Percentiles rank a stretch among this genome's conserved stretches.
phyloP scores from a whole-genome alignment of 2,329 filamentous ascomycete species.

The Apiospora rasikravindrae region DNA sequence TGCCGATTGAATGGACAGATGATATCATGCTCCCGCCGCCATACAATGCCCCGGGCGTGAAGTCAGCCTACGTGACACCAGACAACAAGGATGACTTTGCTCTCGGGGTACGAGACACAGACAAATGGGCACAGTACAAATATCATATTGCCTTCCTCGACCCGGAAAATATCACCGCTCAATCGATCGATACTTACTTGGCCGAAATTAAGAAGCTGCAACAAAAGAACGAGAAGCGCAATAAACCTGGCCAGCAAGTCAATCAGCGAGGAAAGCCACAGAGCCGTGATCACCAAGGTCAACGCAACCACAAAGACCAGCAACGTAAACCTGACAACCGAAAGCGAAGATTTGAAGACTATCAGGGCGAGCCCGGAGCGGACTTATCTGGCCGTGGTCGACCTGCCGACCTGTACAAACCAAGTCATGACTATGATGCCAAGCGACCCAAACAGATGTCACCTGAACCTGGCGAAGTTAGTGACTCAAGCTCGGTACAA shows the following conservation, averaged over 20 bases:
- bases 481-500: slow-evolving; percentile 18
- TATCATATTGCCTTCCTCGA: slow-evolving; percentile 36
- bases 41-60: slow-evolving; percentile 37
- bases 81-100: slow-evolving; percentile 40
- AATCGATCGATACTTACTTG: slow-evolving; percentile 18
- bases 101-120: slow-evolving; percentile 37
- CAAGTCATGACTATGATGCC: neutral
- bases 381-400: neutral
- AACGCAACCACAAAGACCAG: slow-evolving; percentile 11
- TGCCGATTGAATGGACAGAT: slow-evolving; percentile 37
- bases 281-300: neutral
- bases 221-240: slow-evolving; percentile 26
- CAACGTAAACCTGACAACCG: slow-evolving; percentile 4
- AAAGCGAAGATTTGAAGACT: slow-evolving; percentile 23
- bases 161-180: slow-evolving; percentile 20
- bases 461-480: slow-evolving; percentile 25
- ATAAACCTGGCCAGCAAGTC: neutral
- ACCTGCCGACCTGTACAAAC: neutral
- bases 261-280: slow-evolving; percentile 16
- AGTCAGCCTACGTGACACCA: slow-evolving; percentile 36
- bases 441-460: slow-evolving; percentile 20
- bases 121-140: slow-evolving; percentile 37
- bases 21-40: slow-evolving; percentile 38
- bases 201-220: slow-evolving; percentile 9
- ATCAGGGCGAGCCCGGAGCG: neutral